phyloP scores from a whole-genome alignment of 1,139 yeast genomes.

The Saccharomyces hybrid region DNA sequence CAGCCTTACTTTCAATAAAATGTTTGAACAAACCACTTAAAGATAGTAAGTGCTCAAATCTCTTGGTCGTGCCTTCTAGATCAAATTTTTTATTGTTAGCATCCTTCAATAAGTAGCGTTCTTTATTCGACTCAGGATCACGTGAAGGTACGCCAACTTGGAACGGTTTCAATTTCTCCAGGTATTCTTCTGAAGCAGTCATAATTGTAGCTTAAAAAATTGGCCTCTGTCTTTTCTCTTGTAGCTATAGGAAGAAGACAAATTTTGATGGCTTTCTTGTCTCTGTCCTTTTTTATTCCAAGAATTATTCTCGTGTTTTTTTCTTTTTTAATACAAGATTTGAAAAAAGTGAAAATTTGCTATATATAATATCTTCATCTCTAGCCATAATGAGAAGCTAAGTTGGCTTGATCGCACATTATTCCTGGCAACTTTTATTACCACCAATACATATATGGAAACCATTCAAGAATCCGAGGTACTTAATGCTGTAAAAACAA shows the following conservation, averaged over 20 bases:
- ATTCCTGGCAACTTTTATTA: no score
- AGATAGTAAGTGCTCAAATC: constrained; percentile 77
- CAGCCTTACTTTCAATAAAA: constrained; percentile 75
- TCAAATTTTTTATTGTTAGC: constrained; percentile 48
- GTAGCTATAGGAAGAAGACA: not conserved
- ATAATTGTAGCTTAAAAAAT: constrained; percentile 2
- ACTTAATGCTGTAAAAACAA: constrained; percentile 33
- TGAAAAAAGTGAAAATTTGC: not conserved
- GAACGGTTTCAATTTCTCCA: constrained; percentile 26
- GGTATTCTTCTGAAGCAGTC: constrained; percentile 21
- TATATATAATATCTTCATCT: not conserved
- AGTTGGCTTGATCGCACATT: not conserved
- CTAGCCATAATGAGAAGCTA: no score
- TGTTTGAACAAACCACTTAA: constrained; percentile 81
- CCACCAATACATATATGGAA: not conserved
- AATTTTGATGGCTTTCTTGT: not conserved
- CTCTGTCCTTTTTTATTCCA: not conserved
- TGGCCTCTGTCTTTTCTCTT: not conserved
- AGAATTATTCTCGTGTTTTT: not conserved
- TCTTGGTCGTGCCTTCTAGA: constrained; percentile 60
- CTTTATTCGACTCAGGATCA: constrained; percentile 24
- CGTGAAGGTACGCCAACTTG: constrained; percentile 23
- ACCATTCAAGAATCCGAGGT: constrained; percentile 13
- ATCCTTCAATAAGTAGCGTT: constrained; percentile 41
- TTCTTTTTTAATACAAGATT: not conserved